phyloP scores from a whole-genome alignment of 2,329 filamentous ascomycete genomes.

The Cladosporium sp. region DNA sequence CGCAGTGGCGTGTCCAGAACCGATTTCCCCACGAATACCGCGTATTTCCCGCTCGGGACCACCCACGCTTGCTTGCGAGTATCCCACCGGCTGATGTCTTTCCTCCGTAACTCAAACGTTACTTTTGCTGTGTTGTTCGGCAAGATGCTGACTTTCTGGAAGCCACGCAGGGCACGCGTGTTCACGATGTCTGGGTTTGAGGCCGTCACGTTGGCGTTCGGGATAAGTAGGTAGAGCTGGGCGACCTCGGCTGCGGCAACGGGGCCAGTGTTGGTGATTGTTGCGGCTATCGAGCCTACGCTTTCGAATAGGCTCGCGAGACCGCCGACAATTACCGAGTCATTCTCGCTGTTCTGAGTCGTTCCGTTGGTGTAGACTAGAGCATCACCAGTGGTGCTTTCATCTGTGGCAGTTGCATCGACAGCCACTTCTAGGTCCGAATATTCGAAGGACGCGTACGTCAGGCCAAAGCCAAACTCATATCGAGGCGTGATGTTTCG shows the following conservation, averaged over 20 bases:
- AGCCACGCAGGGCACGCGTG: conserved; percentile 36
- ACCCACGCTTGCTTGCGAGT: conserved; percentile 52
- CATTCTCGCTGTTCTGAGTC: conserved; percentile 29
- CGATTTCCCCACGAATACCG: conserved; percentile 48
- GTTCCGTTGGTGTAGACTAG: conserved; percentile 34
- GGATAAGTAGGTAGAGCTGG: conserved; percentile 46
- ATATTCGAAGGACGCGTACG: conserved; percentile 41
- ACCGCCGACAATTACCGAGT: conserved; percentile 30
- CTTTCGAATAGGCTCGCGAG: conserved; percentile 48
- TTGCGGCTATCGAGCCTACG: conserved; percentile 51
- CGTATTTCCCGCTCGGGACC: conserved; percentile 46
- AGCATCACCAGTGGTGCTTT: conserved; percentile 20
- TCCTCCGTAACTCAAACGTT: conserved; percentile 41
- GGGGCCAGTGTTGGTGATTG: conserved; percentile 53
- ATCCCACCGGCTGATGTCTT: conserved; percentile 55
- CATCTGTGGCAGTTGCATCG: conserved; percentile 30
- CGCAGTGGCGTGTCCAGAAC: conserved; percentile 36
- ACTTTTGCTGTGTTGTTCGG: conserved; percentile 36
- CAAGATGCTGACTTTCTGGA: conserved; percentile 33
- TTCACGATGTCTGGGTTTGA: conserved; percentile 53
- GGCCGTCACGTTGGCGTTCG: conserved; percentile 49
- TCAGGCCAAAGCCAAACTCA: conserved; percentile 40
- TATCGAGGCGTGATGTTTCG: conserved; percentile 34
- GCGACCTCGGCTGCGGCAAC: conserved; percentile 54
- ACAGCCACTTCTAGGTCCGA: conserved; percentile 30